Evolutionary conservation across 1,284 basidiomycete genomes (phyloP).

Genomic region (Naganishia cerealis): DNA sequence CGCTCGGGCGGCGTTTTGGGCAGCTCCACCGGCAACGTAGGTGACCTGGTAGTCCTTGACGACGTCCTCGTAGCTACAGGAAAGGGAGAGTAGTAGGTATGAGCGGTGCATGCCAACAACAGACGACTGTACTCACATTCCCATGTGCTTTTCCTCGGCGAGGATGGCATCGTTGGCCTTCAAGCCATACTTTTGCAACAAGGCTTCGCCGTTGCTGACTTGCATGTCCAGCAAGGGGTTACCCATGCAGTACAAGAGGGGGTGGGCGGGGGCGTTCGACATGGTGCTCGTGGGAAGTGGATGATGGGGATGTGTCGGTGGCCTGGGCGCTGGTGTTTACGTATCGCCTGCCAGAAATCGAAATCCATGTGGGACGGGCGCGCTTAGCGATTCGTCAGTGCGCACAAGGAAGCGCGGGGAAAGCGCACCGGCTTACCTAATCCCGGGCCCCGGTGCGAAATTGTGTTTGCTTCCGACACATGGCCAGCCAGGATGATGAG

Average conservation of each 20-base stretch:
- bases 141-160: conserved; percentile 81
- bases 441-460: too few relatives aligned
- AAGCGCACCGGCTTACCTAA: too few relatives aligned
- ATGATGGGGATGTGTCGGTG: conserved; percentile 9
- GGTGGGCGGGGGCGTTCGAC: conserved; percentile 32
- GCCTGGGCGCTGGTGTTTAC: background rate
- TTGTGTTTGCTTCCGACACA: conserved; percentile 19
- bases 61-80: conserved; percentile 81
- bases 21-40: conserved; percentile 94
- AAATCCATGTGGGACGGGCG: background rate
- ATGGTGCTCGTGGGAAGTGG: conserved; percentile 21
- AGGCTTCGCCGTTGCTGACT: conserved; percentile 74
- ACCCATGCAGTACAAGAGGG: conserved; percentile 72
- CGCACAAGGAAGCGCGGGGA: too few relatives aligned
- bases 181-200: conserved; percentile 87
- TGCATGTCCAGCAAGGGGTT: conserved; percentile 90
- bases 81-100: conserved; percentile 1
- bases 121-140: conserved; percentile 62
- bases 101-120: background rate
- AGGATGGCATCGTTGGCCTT: conserved; percentile 96
- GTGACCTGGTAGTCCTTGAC: conserved; percentile 73
- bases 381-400: too few relatives aligned
- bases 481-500: background rate
- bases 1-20: conserved; percentile 93
- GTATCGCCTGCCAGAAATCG: background rate